Evolutionary conservation across 2,329 filamentous ascomycete species (phyloP), one percentile per base, ranked within the genome.

Genomic region (Diaporthe longicolla): DNA sequence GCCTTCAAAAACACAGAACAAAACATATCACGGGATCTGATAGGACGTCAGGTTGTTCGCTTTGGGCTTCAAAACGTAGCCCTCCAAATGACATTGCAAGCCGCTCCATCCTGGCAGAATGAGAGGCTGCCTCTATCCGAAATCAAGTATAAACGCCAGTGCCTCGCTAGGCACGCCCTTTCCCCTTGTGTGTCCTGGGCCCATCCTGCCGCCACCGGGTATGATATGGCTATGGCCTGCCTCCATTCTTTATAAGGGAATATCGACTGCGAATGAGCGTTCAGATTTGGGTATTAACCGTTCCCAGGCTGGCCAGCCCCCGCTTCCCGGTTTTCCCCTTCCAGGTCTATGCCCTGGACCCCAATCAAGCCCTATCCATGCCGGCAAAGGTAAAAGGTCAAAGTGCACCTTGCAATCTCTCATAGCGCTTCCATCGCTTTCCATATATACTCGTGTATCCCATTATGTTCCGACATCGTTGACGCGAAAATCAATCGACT

Each of bases 251-350:
- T 37, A 8, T 40, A 40, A 54, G 48, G 48, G 61, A 32, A 54
- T 11, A 32, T 54, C 29, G 43, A 71, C 24, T 63, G 48, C 69
- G 29, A 63, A 71, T 71, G 57, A 71, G 21, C 37, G 45, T 71
- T 63, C 32, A 71, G 55, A 71, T 71, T 71, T 61, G 57, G 45
- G 57, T 71, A 71, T 71, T 71, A 71, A 63, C 57, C 69, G 21
- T 68, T 40, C 45, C 69, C 58, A 10, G 55, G 43, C 69, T 71
- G 29, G 43, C 57, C 43, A 37, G 32, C 43, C 55, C 13, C 26
- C 55, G 43, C 69, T 54, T 26, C 48, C 63, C 24, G 63, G n/a
- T 29, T 40, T 19, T 37, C 7, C 17, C 63, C 15, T 29, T 50
- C 63, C 32, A 68, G 63, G 48, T 54, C 63, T 68, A 40, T 54